Evolutionary conservation across 2,329 filamentous ascomycete species (phyloP).

Genomic region (Claviceps sp.): DNA sequence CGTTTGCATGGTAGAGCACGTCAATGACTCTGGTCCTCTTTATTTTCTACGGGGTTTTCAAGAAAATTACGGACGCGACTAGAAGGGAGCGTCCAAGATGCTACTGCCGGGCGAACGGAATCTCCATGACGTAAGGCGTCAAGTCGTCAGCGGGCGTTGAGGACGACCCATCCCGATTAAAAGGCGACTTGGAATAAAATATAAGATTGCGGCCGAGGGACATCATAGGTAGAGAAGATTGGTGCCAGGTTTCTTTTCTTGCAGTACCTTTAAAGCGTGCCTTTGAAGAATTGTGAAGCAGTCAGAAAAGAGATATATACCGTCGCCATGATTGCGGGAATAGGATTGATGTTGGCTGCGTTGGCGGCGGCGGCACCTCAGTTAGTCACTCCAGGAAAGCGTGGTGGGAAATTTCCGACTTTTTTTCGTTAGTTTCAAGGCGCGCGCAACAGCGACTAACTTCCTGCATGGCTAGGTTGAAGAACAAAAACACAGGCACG

Average conservation of each 20-base stretch:
- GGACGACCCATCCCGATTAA: too few species aligned
- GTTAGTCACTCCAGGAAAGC: background rate
- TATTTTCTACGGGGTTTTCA: background rate
- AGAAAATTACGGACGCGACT: background rate
- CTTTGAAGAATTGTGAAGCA: too few species aligned
- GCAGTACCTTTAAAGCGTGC: background rate
- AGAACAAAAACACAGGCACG: constrained; percentile 26
- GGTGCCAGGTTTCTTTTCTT: background rate
- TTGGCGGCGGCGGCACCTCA: background rate
- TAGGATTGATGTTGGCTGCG: background rate
- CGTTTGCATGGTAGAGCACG: too few species aligned
- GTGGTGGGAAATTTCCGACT: too few species aligned
- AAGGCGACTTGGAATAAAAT: background rate
- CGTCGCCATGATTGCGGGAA: constrained; percentile 15
- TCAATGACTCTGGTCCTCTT: too few species aligned
- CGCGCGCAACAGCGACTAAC: background rate
- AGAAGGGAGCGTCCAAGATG: background rate
- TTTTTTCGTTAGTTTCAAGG: too few species aligned
- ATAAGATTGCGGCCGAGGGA: background rate
- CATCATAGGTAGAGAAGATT: background rate
- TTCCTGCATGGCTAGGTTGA: background rate
- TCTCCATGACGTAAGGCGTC: background rate
- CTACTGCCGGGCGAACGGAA: background rate
- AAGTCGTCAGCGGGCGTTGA: background rate
- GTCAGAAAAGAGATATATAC: background rate